phyloP scores from a whole-genome alignment of 768 basidiomycete genomes.

The Serendipita indica region DNA sequence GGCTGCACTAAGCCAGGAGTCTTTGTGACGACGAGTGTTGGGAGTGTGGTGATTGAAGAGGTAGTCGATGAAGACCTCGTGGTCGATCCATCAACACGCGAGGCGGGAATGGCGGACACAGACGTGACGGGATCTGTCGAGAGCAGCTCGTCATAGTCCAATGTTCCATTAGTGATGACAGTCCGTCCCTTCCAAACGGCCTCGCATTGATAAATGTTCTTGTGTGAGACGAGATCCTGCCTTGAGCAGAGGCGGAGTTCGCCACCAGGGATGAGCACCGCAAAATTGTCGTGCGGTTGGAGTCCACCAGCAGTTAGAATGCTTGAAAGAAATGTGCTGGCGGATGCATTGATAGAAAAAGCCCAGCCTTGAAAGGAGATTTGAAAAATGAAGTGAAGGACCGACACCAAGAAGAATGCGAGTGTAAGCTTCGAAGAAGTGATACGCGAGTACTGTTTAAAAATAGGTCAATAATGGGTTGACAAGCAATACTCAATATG shows the following conservation, averaged over 20 bases:
- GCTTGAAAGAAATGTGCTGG: not conserved
- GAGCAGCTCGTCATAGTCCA: not conserved
- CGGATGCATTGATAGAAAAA: not conserved
- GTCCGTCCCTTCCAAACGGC: not conserved
- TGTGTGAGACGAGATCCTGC: not conserved
- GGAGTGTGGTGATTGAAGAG: not conserved
- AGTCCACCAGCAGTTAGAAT: not conserved
- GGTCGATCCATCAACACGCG: not conserved
- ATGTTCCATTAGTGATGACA: not conserved
- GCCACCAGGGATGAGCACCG: conserved; percentile 1
- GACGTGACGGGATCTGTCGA: not conserved
- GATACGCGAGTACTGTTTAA: conserved; percentile 47
- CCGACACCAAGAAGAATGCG: conserved; percentile 51
- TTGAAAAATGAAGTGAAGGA: conserved; percentile 52
- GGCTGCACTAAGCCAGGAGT: not conserved
- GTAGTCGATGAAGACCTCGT: not conserved
- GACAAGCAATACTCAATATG: not conserved
- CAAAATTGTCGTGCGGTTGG: conserved; percentile 1
- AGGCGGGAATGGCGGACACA: not conserved
- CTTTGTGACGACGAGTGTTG: not conserved
- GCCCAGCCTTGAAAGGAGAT: conserved; percentile 42
- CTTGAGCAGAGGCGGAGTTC: not conserved
- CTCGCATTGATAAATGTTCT: not conserved
- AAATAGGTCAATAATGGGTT: not conserved
- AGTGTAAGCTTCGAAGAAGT: conserved; percentile 52